phyloP scores from a whole-genome alignment of 2,329 filamentous ascomycete genomes.

The Lanzia echinophila region DNA sequence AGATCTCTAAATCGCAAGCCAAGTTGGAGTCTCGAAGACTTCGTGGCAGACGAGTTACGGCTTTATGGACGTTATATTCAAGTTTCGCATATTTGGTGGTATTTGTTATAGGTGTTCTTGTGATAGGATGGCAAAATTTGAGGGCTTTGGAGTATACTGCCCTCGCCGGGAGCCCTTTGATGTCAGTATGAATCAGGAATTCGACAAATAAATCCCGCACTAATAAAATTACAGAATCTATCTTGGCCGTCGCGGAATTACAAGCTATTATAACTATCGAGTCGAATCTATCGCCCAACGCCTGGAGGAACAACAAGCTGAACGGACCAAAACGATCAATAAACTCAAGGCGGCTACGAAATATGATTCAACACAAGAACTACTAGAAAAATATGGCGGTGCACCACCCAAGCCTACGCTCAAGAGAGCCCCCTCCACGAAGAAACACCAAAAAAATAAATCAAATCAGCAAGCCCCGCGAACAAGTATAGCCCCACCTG shows the following conservation, averaged over 20 bases:
- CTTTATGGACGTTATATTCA: conserved; percentile 85
- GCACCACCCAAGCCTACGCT: conserved; percentile 24
- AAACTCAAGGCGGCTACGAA: conserved; percentile 92
- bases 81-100: conserved; percentile 87
- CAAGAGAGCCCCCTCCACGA: conserved; percentile 24
- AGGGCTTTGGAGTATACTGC: conserved; percentile 70
- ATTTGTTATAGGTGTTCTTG: conserved; percentile 71
- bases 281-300: conserved; percentile 62
- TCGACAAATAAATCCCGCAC: not conserved
- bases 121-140: conserved; percentile 78
- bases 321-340: conserved; percentile 82
- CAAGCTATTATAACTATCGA: conserved; percentile 73
- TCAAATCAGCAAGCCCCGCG: conserved; percentile 31
- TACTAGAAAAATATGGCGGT: conserved; percentile 90
- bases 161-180: conserved; percentile 67
- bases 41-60: conserved; percentile 69
- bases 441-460: conserved; percentile 17
- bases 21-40: conserved; percentile 68
- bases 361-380: conserved; percentile 87
- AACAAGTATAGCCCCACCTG: conserved; percentile 49
- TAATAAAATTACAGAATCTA: conserved; percentile 62
- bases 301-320: conserved; percentile 68
- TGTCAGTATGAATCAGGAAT: conserved; percentile 47
- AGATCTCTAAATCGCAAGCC: conserved; percentile 69
- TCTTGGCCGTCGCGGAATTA: conserved; percentile 57